Base-by-base conservation (phyloP, 257 asterid species). In the Vinca minor region DNA sequence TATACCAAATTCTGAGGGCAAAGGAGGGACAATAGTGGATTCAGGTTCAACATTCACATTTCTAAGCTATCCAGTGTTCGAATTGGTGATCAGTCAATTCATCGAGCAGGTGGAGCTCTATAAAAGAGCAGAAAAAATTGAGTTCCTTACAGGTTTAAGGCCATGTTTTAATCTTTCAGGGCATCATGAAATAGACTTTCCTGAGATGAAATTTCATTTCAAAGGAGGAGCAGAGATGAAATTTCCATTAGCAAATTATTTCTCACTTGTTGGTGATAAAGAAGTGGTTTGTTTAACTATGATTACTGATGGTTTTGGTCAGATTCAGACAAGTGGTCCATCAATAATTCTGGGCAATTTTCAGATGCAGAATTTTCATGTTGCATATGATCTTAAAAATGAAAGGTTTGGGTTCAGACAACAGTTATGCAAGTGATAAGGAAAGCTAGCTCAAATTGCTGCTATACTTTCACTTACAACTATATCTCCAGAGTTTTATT, bases 21-120 rank as follows among this genome's bases (percentile, higher is more conserved):
- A 84, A 45, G 89, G 95, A 2, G 96, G 98, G 73, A 78, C 97
- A 0, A 84, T 91, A 14, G 94, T 91, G 0, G 98, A 91, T 75
- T 91, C 98, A 0, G 98, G 98, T 5, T 72, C 98, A 6, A 86
- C 95, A 0, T 84, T 83, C 35, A 85, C 95, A 1, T 86, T 73
- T 74, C 75, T 84, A 85, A 82, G 63, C 10, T 64, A 69, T 62
- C 78, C 66, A 0, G 69, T 86, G 23, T 82, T 79, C 17, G 63
- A 73, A 21, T 67, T 54, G 3, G 84, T 88, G 13, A 21, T 69
- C 0, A 36, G 71, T 55, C 88, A 85, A 1, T 79, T 91, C 52
- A 63, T 71, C 0, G 73, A 72, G 45, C 83, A 84, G 49, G 87
- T 86, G 66, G 83, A 65, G 18, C 64, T 23, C 14, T 84, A 84